phyloP scores from a whole-genome alignment of 225 moss, liverwort and hornwort genomes.

The Asterella californica region DNA sequence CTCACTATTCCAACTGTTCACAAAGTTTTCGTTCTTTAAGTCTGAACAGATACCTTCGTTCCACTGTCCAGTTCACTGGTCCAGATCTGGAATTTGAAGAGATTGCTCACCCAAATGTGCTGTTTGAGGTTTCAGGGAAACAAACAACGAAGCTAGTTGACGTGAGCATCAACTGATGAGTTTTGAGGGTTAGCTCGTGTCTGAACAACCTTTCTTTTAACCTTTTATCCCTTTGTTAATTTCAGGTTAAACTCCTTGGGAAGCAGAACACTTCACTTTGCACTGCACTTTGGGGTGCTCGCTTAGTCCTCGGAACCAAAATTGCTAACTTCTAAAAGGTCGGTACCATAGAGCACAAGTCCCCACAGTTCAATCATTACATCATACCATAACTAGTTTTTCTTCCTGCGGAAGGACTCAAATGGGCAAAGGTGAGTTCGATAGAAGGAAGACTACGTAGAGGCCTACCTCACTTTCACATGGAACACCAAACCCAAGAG shows the following conservation, averaged over 20 bases:
- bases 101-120: conserved; percentile 33
- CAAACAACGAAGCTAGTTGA: conserved; percentile 15
- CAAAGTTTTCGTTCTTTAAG: background rate
- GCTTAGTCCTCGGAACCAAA: too few species aligned
- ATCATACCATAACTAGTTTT: too few species aligned
- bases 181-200: background rate
- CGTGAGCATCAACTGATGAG: background rate
- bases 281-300: too few species aligned
- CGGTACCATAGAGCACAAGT: too few species aligned
- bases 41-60: conserved; percentile 32
- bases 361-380: too few species aligned
- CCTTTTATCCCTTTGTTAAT: background rate
- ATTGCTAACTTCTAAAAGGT: too few species aligned
- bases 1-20: background rate
- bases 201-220: background rate
- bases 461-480: conserved; percentile 83
- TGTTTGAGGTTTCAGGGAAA: conserved; percentile 20
- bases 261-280: too few species aligned
- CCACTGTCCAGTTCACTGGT: conserved; percentile 32
- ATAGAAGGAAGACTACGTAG: background rate
- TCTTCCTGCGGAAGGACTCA: too few species aligned
- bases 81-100: conserved; percentile 37
- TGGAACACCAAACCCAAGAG: conserved; percentile 40
- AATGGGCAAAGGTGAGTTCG: too few species aligned
- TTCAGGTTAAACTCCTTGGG: background rate